These are phyloP conservation scores for Dothideomycetes sp. DNA, from an alignment of 2,329 filamentous ascomycete species.

Conservation along the genomic window DNA sequence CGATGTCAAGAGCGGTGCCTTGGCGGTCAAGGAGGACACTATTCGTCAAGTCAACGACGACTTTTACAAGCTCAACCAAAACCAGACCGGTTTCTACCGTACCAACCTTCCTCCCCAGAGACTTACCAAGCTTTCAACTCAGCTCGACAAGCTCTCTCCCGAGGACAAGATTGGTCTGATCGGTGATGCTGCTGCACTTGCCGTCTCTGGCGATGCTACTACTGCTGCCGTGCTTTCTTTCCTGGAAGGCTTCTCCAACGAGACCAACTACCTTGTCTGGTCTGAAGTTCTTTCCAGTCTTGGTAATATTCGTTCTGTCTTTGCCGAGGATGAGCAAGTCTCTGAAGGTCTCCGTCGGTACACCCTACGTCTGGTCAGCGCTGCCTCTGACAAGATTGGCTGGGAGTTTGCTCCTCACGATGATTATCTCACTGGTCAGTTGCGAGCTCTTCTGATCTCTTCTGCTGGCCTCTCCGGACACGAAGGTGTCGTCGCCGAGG, in stretches of 20 bases:
- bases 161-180: slow-evolving; percentile 91
- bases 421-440: slow-evolving; percentile 70
- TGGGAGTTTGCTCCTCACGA: slow-evolving; percentile 76
- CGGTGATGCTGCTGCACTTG: slow-evolving; percentile 80
- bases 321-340: slow-evolving; percentile 64
- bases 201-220: slow-evolving; percentile 74
- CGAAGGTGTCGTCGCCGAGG: slow-evolving; percentile 60
- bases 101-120: slow-evolving; percentile 87
- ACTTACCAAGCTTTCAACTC: slow-evolving; percentile 68
- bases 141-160: slow-evolving; percentile 65
- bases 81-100: slow-evolving; percentile 82
- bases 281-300: slow-evolving; percentile 72
- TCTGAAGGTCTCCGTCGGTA: slow-evolving; percentile 69
- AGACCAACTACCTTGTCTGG: slow-evolving; percentile 84
- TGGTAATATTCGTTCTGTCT: slow-evolving; percentile 70
- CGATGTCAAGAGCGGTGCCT: slow-evolving; percentile 54
- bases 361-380: slow-evolving; percentile 63
- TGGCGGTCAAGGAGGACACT: slow-evolving; percentile 68
- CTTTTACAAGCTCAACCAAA: slow-evolving; percentile 91
- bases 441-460: slow-evolving; percentile 71
- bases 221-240: slow-evolving; percentile 77
- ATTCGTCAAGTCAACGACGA: slow-evolving; percentile 63
- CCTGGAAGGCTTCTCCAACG: slow-evolving; percentile 70
- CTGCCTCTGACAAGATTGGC: slow-evolving; percentile 68
- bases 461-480: slow-evolving; percentile 70